phyloP scores from a whole-genome alignment of 176 grass and related monocot genomes.

The Paspalum notatum region DNA sequence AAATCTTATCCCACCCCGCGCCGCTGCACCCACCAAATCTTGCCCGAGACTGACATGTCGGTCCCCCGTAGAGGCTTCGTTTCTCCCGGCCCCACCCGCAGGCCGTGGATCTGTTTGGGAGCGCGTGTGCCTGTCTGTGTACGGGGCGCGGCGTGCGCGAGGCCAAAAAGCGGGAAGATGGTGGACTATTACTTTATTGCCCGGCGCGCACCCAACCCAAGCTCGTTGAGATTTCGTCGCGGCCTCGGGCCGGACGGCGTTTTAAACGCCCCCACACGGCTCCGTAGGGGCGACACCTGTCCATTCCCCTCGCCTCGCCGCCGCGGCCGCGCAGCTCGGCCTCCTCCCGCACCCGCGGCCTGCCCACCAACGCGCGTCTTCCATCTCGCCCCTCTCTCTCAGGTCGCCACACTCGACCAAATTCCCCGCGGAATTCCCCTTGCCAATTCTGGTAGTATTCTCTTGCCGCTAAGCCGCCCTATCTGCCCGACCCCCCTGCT shows the following conservation, averaged over 20 bases:
- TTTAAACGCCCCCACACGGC: slow-evolving; percentile 42
- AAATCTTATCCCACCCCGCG: slow-evolving; percentile 26
- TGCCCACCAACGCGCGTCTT: slow-evolving; percentile 24
- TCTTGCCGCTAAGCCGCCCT: background rate
- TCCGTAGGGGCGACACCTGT: slow-evolving; percentile 56
- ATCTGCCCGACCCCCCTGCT: slow-evolving; percentile 15
- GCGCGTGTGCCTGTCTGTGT: too few species aligned
- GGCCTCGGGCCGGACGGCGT: slow-evolving; percentile 21
- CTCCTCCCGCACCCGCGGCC: slow-evolving; percentile 25
- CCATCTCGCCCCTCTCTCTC: slow-evolving; percentile 30
- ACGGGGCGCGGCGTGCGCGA: slow-evolving; percentile 47
- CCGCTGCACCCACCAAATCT: background rate
- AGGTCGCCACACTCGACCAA: background rate
- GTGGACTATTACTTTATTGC: slow-evolving; percentile 33
- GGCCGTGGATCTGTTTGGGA: too few species aligned
- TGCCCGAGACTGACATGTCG: fast-evolving
- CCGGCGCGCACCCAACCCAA: slow-evolving; percentile 48
- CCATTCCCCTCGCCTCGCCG: slow-evolving; percentile 39
- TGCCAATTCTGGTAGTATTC: slow-evolving; percentile 22
- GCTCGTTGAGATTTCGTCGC: slow-evolving; percentile 23
- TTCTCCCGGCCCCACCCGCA: background rate
- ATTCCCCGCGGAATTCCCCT: background rate
- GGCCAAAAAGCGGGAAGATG: background rate
- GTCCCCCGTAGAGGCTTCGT: background rate
- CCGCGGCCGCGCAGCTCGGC: slow-evolving; percentile 41